phyloP scores from a whole-genome alignment of 106 monocot genomes.

The Dioscorea dumetorum region DNA sequence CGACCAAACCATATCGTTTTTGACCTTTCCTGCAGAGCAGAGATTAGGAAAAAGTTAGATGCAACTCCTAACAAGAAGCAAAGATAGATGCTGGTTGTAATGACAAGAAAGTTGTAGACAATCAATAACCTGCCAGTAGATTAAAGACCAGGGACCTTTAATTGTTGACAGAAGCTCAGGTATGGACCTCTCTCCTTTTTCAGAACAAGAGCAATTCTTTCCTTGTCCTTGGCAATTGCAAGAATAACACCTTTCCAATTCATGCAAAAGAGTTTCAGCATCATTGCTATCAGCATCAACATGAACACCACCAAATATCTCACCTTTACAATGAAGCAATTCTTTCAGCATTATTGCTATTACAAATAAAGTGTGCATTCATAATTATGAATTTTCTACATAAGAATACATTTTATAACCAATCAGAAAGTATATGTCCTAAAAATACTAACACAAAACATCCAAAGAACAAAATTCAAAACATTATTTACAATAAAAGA shows the following conservation, averaged over 20 bases:
- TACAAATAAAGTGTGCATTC: neutral
- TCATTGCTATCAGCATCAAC: conserved; percentile 63
- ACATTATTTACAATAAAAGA: no score
- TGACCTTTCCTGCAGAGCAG: conserved; percentile 39
- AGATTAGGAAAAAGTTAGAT: neutral
- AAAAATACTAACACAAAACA: neutral
- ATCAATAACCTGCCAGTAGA: conserved; percentile 74
- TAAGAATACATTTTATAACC: neutral
- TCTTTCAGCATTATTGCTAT: neutral
- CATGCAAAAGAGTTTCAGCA: conserved; percentile 53
- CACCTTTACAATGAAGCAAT: conserved; percentile 39
- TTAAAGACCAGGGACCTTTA: conserved; percentile 87
- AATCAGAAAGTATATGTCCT: neutral
- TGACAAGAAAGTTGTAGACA: neutral
- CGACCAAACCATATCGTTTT: conserved; percentile 89
- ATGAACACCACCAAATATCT: conserved; percentile 89
- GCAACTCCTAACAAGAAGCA: neutral
- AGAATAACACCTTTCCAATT: conserved; percentile 43
- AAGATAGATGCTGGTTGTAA: neutral
- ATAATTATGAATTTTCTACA: neutral
- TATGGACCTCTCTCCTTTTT: conserved; percentile 29
- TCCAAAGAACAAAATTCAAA: neutral
- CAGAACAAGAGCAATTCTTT: conserved; percentile 16
- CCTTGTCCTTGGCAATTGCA: conserved; percentile 15
- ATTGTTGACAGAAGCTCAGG: conserved; percentile 73